Conservation (phyloP, 192 early-diverging fungal species). For the Chytriomyces sp. region DNA sequence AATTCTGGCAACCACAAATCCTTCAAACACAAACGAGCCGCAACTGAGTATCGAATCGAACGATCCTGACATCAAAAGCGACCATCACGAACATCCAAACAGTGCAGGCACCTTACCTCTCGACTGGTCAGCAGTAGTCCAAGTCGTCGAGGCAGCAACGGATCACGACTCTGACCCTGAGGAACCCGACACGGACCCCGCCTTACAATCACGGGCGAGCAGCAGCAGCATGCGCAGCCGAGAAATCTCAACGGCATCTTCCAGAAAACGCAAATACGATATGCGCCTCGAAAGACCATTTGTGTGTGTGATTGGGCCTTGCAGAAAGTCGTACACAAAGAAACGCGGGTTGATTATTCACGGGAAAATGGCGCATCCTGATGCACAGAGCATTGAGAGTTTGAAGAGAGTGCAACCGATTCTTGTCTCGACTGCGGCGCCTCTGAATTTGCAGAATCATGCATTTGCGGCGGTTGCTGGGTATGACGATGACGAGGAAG, state of each 20-base stretch:
- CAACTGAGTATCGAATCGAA: background rate
- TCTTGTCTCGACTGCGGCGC: too few relatives aligned
- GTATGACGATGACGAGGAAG: slow-evolving; percentile 6
- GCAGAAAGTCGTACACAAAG: slow-evolving; percentile 31
- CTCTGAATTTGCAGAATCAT: too few relatives aligned
- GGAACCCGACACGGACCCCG: background rate
- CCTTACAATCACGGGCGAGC: background rate
- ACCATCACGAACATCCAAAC: background rate
- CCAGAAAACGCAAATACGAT: slow-evolving; percentile 9
- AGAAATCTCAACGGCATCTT: background rate
- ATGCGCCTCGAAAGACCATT: slow-evolving; percentile 19
- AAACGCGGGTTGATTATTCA: slow-evolving; percentile 23
- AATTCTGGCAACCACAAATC: background rate
- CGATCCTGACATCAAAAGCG: background rate
- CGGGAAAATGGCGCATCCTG: slow-evolving; percentile 27
- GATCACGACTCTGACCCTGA: background rate
- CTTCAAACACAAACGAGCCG: too few relatives aligned
- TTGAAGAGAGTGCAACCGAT: slow-evolving; percentile 10
- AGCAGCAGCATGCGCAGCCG: background rate
- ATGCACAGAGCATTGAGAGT: slow-evolving; percentile 7
- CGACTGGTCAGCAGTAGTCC: background rate
- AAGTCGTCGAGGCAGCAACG: background rate
- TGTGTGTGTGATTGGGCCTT: slow-evolving; percentile 13
- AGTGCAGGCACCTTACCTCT: background rate
- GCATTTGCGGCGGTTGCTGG: background rate